Percentiles rank a stretch among this genome's conserved stretches.
Conservation (phyloP, 1,284 basidiomycete species). For the Cutaneotrichosporon spelunceum region DNA sequence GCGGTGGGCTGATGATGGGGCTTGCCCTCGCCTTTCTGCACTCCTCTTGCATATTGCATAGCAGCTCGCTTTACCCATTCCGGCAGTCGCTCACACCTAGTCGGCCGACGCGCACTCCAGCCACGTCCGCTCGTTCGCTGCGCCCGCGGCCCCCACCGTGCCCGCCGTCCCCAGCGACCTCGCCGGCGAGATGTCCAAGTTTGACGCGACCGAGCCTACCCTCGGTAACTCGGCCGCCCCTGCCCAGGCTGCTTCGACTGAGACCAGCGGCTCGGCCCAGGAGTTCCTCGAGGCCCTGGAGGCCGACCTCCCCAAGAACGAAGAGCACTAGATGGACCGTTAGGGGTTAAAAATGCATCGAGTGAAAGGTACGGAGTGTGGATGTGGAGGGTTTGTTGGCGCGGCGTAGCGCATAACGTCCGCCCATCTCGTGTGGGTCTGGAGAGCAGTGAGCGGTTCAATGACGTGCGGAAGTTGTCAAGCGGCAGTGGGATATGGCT, state of each 20-base stretch:
- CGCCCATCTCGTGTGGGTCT: too few relatives aligned
- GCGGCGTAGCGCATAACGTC: too few relatives aligned
- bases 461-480: too few relatives aligned
- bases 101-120: slow-evolving; percentile 79
- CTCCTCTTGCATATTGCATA: background rate
- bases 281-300: slow-evolving; percentile 58
- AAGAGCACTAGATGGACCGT: slow-evolving; percentile 51
- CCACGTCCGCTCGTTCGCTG: slow-evolving; percentile 67
- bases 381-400: too few relatives aligned
- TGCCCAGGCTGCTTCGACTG: slow-evolving; percentile 36
- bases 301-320: slow-evolving; percentile 59
- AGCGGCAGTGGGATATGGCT: too few relatives aligned
- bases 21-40: background rate
- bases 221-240: slow-evolving; percentile 52
- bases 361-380: slow-evolving; percentile 7
- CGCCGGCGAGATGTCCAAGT: slow-evolving; percentile 73
- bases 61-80: slow-evolving; percentile 12
- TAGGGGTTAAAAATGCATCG: slow-evolving; percentile 15
- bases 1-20: background rate
- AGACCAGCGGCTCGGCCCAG: slow-evolving; percentile 56
- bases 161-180: slow-evolving; percentile 73
- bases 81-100: too few relatives aligned
- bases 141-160: slow-evolving; percentile 65
- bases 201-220: slow-evolving; percentile 71
- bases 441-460: too few relatives aligned